A percentile compares a stretch with the other conserved stretches of the same genome.
phyloP scores from a whole-genome alignment of 176 grass and related monocot genomes.

The Oryza punctata region DNA sequence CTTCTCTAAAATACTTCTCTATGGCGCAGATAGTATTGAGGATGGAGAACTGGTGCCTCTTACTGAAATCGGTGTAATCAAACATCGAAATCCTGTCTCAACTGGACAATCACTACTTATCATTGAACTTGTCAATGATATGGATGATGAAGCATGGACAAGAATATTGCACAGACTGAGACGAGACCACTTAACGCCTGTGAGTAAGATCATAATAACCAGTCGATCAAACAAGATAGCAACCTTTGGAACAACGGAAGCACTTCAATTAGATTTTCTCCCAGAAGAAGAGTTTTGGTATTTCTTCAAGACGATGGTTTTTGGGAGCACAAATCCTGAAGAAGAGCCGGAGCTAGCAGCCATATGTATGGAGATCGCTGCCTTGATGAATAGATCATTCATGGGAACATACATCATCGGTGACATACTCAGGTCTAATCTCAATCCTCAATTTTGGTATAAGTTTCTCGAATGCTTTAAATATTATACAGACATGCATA shows the following conservation, averaged over 20 bases:
- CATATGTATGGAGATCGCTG: not conserved
- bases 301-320: constrained; percentile 1
- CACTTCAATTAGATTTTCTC: not conserved
- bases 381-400: not conserved
- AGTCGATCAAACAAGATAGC: not conserved
- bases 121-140: not conserved
- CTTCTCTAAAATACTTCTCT: not conserved
- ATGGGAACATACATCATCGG: not conserved
- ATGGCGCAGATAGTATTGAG: not conserved
- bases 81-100: not conserved
- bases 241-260: not conserved
- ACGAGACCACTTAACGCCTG: not conserved
- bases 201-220: constrained; percentile 21
- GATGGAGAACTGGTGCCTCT: not conserved
- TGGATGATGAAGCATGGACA: not conserved
- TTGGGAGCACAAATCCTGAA: constrained; percentile 8
- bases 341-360: not conserved
- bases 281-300: constrained; percentile 8
- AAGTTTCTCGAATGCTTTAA: not conserved
- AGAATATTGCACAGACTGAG: not conserved
- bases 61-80: not conserved
- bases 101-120: not conserved
- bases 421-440: not conserved
- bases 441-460: not conserved
- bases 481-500: not conserved